phyloP scores from a whole-genome alignment of 1,139 yeast genomes.

The Diutina mesorugosa region DNA sequence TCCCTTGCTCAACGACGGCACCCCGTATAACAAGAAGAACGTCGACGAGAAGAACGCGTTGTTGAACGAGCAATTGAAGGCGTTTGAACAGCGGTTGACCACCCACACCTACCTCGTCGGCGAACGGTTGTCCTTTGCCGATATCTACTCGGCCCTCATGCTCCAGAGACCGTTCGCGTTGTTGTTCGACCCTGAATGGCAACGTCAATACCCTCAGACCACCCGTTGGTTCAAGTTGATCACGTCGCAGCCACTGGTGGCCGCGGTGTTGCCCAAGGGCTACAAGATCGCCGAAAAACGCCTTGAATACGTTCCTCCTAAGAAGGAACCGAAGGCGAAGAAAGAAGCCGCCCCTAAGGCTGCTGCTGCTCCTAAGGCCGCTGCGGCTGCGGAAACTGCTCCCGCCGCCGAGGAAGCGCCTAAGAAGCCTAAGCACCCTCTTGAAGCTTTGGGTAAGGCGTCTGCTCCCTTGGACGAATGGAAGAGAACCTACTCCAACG shows the following conservation, averaged over 20 bases:
- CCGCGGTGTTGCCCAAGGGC: slow-evolving; percentile 20
- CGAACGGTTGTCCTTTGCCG: slow-evolving; percentile 82
- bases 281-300: slow-evolving; percentile 55
- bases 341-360: slow-evolving; percentile 12
- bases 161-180: slow-evolving; percentile 52
- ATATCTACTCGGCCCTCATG: slow-evolving; percentile 50
- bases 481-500: slow-evolving; percentile 96
- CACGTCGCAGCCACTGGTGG: slow-evolving; percentile 41
- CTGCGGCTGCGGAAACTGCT: slow-evolving; percentile 22
- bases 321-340: slow-evolving; percentile 48
- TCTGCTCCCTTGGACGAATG: slow-evolving; percentile 77
- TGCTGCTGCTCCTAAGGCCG: slow-evolving; percentile 10
- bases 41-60: slow-evolving; percentile 41
- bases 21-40: slow-evolving; percentile 66
- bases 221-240: slow-evolving; percentile 84
- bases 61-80: slow-evolving; percentile 25
- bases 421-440: slow-evolving; percentile 85
- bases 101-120: slow-evolving; percentile 83
- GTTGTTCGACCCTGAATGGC: slow-evolving; percentile 70
- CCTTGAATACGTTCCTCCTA: slow-evolving; percentile 59
- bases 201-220: slow-evolving; percentile 57
- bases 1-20: slow-evolving; percentile 20
- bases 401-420: slow-evolving; percentile 28
- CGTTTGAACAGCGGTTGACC: slow-evolving; percentile 53
- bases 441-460: slow-evolving; percentile 68